Evolutionary conservation across 305 asterid genomes (phyloP).

Genomic region (Fraxinus baroniana): DNA sequence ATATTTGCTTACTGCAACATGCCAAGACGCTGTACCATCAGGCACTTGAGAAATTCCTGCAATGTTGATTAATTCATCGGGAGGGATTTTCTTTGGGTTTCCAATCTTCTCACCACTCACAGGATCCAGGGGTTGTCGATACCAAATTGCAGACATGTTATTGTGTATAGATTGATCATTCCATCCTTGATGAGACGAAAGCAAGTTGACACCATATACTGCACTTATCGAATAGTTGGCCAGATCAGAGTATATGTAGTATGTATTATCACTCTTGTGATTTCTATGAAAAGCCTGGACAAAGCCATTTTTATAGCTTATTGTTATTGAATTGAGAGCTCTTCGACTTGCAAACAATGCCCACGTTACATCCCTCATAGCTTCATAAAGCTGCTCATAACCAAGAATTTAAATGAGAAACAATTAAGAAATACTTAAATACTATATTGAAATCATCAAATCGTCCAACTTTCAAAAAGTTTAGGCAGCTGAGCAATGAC

Average conservation of each 20-base stretch:
- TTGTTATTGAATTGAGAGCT: constrained; percentile 75
- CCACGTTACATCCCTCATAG: constrained; percentile 89
- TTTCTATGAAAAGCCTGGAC: constrained; percentile 93
- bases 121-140: constrained; percentile 74
- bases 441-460: constrained; percentile 1
- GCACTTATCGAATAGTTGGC: constrained; percentile 64
- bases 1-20: constrained; percentile 87
- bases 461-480: not conserved
- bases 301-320: constrained; percentile 81
- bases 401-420: constrained; percentile 12
- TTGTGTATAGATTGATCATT: constrained; percentile 73
- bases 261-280: constrained; percentile 65
- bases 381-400: constrained; percentile 71
- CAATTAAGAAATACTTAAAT: constrained; percentile 3
- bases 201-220: constrained; percentile 36
- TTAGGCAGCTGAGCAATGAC: constrained; percentile 31
- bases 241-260: constrained; percentile 83
- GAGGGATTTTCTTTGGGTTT: constrained; percentile 55
- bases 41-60: constrained; percentile 95
- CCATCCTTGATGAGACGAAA: constrained; percentile 70
- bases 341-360: constrained; percentile 75
- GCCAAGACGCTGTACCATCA: constrained; percentile 95
- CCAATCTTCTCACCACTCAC: constrained; percentile 63
- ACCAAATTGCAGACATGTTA: constrained; percentile 80
- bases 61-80: constrained; percentile 77